phyloP scores from a whole-genome alignment of 2,329 filamentous ascomycete species.

The Monosporascus sp. region DNA sequence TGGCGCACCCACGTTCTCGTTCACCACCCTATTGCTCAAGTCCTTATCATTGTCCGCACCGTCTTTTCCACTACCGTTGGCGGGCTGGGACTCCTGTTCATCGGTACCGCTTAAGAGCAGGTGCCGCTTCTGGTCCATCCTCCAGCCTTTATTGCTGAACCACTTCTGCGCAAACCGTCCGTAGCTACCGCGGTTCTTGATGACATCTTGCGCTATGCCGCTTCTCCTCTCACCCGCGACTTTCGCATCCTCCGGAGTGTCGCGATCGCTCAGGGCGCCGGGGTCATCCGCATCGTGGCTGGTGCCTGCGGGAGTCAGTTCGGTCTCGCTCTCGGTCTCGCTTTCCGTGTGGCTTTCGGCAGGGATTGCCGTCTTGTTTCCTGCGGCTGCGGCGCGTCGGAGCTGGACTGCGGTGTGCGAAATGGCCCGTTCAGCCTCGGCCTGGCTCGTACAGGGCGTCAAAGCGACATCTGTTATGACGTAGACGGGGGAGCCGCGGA shows the following conservation, averaged over 20 bases:
- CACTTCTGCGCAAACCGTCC: constrained; percentile 85
- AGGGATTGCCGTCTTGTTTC: constrained; percentile 18
- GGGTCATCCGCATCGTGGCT: constrained; percentile 25
- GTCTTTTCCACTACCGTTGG: constrained; percentile 15
- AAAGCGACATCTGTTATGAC: constrained; percentile 82
- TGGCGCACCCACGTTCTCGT: constrained; percentile 21
- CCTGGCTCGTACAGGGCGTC: constrained; percentile 76
- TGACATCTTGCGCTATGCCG: constrained; percentile 83
- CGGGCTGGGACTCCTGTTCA: neutral
- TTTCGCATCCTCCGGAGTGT: constrained; percentile 10
- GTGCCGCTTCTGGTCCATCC: constrained; percentile 60
- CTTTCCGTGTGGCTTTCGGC: constrained; percentile 6
- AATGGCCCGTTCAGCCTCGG: constrained; percentile 70
- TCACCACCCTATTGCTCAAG: constrained; percentile 19
- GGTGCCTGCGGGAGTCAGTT: constrained; percentile 33
- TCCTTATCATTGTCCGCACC: constrained; percentile 34
- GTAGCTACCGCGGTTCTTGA: constrained; percentile 75
- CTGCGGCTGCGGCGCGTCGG: constrained; percentile 26
- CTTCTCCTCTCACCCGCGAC: constrained; percentile 36
- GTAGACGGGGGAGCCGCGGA: constrained; percentile 78
- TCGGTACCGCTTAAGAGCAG: constrained; percentile 57
- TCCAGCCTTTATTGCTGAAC: constrained; percentile 85
- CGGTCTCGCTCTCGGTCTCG: constrained; percentile 41
- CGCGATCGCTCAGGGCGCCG: constrained; percentile 21
- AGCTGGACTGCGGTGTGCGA: constrained; percentile 47